Evolutionary conservation across 768 basidiomycete species (phyloP).

Genomic region (Crucibulum laeve): DNA sequence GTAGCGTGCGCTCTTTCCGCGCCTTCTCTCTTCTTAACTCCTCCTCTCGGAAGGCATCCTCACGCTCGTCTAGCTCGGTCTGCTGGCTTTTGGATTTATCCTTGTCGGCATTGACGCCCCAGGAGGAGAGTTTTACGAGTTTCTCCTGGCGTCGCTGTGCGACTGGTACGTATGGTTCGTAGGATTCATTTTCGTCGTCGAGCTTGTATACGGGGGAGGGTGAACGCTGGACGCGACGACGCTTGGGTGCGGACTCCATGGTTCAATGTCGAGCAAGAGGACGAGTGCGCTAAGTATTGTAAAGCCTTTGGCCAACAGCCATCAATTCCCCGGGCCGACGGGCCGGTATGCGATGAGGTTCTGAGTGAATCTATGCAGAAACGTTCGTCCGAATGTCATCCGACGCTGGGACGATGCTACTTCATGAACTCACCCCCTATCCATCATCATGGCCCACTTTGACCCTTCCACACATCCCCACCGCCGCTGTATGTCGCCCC

Average conservation of each 20-base stretch:
- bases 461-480: conserved; percentile 65
- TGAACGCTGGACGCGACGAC: conserved; percentile 49
- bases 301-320: no score
- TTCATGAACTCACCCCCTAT: no score
- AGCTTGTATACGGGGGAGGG: conserved; percentile 59
- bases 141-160: conserved; percentile 80
- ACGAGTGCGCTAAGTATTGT: no score
- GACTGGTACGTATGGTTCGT: conserved; percentile 86
- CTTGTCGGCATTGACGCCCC: conserved; percentile 52
- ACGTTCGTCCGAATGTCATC: no score
- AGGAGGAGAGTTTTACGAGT: conserved; percentile 68
- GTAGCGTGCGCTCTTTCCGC: conserved; percentile 79
- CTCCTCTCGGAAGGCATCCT: conserved; percentile 78
- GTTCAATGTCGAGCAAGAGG: no score
- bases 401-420: no score
- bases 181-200: conserved; percentile 60
- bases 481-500: conserved; percentile 51
- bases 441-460: conserved; percentile 42
- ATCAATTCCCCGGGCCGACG: no score
- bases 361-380: no score
- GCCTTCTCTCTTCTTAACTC: conserved; percentile 70
- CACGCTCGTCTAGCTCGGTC: conserved; percentile 65
- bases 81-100: conserved; percentile 41
- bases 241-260: conserved; percentile 39
- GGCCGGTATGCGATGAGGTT: no score